Evolutionary conservation across 768 basidiomycete genomes (phyloP), one percentile per base, ranked within the genome.

Genomic region (Agaricus bisporus): DNA sequence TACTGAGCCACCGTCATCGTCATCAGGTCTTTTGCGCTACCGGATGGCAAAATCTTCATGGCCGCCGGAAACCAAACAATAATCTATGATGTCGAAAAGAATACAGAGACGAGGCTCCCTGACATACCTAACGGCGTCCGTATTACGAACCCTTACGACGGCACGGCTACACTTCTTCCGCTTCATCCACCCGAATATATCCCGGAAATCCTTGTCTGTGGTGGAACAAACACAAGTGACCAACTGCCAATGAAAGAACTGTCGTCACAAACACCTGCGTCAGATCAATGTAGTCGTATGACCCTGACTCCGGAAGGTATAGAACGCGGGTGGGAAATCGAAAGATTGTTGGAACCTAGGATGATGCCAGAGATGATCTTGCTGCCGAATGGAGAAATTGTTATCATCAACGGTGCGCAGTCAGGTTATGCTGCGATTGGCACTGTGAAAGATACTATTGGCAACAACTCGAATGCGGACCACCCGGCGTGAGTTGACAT

Each of bases 171-270:
- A 20, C 61, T 73, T n/a, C 66, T 73, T 4, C 72, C 72, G 4
- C 62, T 73, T 9, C 65, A 65, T 1, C 68, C 71, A 20, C 68
- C 68, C 1, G 61, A 72, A 42, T 79, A 70, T 54, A 72, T 68
- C 5, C 73, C 77, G 3, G 74, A 75, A 56, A 65, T 78, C 22
- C 67, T 79, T 38, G 69, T 78, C 39, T 79, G 77, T 58, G 77
- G 77, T 35, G 77, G 77, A 20, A 65, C 71, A 9, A 69, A 65
- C 11, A 59, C 68, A 1, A 66, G 63, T 46, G 70, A 73, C 41
- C 59, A 56, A 5, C 62, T 63, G 5, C 60, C 67, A 3, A 51
- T 67, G 6, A 59, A 51, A 8, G 60, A 68, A 12, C 59, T 75
- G 8, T 68, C 69, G 2, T 71, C 74, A 3, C 75, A 75, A 56